Base-by-base conservation (phyloP, 2,329 filamentous ascomycete species). In the Decorospora gaudefroyi region DNA sequence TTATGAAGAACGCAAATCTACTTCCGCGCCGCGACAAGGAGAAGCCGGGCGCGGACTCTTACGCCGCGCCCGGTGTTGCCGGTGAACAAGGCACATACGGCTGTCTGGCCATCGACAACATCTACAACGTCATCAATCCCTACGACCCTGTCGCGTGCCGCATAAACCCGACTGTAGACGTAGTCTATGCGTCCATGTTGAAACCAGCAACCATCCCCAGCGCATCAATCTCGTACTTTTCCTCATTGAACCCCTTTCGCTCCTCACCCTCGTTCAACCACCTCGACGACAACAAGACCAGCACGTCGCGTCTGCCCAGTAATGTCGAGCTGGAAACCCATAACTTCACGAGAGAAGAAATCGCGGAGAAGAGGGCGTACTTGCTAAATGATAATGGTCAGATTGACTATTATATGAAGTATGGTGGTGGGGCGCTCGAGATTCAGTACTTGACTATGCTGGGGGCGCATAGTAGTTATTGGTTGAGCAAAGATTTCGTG, bases 361-460 rank as follows among this genome's bases (percentile, higher is more conserved):
- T 95, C 39, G 92, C 91, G 0, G 93, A 97, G 74, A 90, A 86
- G 67, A 86, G 92, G 58, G 90, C 91, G 53, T 86, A 84, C 49
- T 70, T 96, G 6, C 80, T 99, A 3, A 99, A 99, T 58, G 93
- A 99, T 61, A 97, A 97, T 55, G 92, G 91, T 0, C 93, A 99
- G 71, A 85, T 99, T 27, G 93, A 99, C 68, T 99, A 84, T 71
- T 95, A 86, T 60, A 74, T 99, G 34, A 84, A 84, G 34, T 90
- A 89, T 6, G 88, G 90, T 0, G 87, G 88, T 1, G 93, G 93
- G 0, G 86, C 91, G 3, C 75, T 99, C 23, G 93, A 96, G 70
- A 90, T 96, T 16, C 91, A 97, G 71, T 99, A 99, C 67, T 72
- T 97, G 23, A 96, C 95, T 57, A 99, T 99, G 93, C 74, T 99